These are phyloP conservation scores for Mariannaea elegans DNA, from an alignment of 2,329 filamentous ascomycete genomes.

Conservation along the genomic window DNA sequence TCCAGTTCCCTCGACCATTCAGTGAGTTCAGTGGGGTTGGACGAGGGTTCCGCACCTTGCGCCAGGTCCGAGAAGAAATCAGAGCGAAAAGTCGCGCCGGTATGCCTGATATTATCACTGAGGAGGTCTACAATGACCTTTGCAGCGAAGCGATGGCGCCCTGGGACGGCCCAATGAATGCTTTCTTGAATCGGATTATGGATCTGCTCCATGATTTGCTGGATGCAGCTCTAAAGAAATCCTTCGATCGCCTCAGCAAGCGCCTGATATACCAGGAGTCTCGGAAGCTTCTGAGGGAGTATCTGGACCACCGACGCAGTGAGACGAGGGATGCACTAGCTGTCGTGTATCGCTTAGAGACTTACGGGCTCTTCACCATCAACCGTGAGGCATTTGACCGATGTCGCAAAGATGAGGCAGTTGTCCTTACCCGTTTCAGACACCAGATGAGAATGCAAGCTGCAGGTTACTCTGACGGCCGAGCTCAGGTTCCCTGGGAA, in stretches of 20 bases:
- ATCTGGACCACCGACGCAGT: conserved; percentile 51
- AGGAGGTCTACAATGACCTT: conserved; percentile 67
- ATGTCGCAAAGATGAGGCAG: conserved; percentile 57
- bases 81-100: conserved; percentile 63
- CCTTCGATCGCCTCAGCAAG: conserved; percentile 58
- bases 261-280: conserved; percentile 60
- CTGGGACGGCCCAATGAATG: conserved; percentile 64
- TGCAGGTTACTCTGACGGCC: conserved; percentile 41
- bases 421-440: conserved; percentile 56
- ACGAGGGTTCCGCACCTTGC: conserved; percentile 55
- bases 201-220: conserved; percentile 58
- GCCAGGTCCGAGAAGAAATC: conserved; percentile 64
- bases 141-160: conserved; percentile 64
- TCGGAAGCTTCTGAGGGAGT: conserved; percentile 52
- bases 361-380: conserved; percentile 65
- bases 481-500: conserved; percentile 50
- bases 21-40: conserved; percentile 50
- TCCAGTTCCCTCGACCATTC: conserved; percentile 49
- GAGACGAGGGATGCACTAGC: conserved; percentile 50
- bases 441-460: conserved; percentile 59
- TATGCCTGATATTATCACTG: conserved; percentile 66
- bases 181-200: conserved; percentile 59
- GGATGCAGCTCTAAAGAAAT: conserved; percentile 53
- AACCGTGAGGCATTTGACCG: conserved; percentile 58
- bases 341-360: conserved; percentile 62